Evolutionary conservation across 2,329 filamentous ascomycete species (phyloP), one percentile per base, ranked within the genome.

Genomic region (Zymoseptoria crescenta): DNA sequence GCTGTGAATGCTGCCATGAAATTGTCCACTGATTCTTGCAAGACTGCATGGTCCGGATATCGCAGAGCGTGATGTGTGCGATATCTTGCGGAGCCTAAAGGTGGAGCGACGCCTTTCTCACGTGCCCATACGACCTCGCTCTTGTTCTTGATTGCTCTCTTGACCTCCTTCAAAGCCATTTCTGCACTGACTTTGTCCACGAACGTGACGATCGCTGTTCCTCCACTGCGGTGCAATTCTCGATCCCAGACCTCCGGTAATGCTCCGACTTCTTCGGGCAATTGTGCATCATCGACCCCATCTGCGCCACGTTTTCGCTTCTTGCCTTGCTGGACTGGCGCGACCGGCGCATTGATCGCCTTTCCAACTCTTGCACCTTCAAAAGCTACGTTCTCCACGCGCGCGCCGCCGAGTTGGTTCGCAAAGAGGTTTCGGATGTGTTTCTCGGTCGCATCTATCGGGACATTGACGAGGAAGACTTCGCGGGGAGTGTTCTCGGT

Each of bases 381-480:
- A 64, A 97, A 96, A 0, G 81, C 77, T 4, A 95, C 87, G 56
- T 78, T 80, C 73, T 96, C 90, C 53, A 97, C 88, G 52, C 88
- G 82, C 2, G 88, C 89, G 0, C 87, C 85, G 8, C 89, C 88
- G 0, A 96, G 81, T 16, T 95, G 82, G 0, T 81, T 79, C 0
- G 83, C 77, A 66, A 97, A 95, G 0, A 97, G 77, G 49, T 85
- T 80, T 51, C 90, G 86, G 49, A 97, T 80, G 68, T 92, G 89
- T 1, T 79, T 74, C 58, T 90, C 86, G 4, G 90, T 95, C 60
- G 90, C 87, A 71, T 96, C 92, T 63, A 87, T 80, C 6, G 94
- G 94, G 0, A 95, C 77, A 69, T 99, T 97, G 64, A 92, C 88
- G n/a, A 96, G 72, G 75, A 96, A 99, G 19, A 99, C 81, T 62